Percentiles rank a stretch among this genome's conserved stretches.
phyloP scores from a whole-genome alignment of 2,329 filamentous ascomycete species.

The Lachnellula occidentalis region DNA sequence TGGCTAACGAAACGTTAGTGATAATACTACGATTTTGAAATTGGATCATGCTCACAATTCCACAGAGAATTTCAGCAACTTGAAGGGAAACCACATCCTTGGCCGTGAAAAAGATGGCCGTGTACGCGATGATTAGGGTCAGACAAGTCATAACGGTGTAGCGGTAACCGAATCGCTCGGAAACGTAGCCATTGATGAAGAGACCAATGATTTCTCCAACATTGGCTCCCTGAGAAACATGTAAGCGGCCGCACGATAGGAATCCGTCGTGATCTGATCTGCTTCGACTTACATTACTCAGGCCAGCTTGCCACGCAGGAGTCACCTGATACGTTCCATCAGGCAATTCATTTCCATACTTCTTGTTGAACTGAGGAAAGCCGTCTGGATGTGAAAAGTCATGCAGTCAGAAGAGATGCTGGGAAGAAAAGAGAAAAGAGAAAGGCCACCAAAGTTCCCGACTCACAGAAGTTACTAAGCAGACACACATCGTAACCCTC shows the following conservation, averaged over 20 bases:
- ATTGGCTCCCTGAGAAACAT: constrained; percentile 21
- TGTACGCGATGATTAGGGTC: constrained; percentile 40
- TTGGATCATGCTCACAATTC: constrained; percentile 32
- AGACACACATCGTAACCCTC: constrained; percentile 72
- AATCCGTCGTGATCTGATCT: background rate
- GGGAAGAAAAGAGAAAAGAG: background rate
- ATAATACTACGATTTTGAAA: background rate
- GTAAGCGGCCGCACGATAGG: constrained; percentile 1
- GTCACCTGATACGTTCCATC: constrained; percentile 32
- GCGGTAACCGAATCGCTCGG: constrained; percentile 46
- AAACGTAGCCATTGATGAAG: constrained; percentile 44
- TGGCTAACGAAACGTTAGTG: constrained; percentile 26
- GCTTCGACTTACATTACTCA: constrained; percentile 27
- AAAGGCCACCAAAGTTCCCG: constrained; percentile 12
- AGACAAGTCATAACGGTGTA: constrained; percentile 45
- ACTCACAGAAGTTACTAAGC: constrained; percentile 27
- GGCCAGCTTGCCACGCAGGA: constrained; percentile 33
- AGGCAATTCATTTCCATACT: constrained; percentile 31
- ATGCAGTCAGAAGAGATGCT: background rate
- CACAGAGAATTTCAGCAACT: constrained; percentile 45
- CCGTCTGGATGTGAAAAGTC: constrained; percentile 7
- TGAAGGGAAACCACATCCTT: constrained; percentile 41
- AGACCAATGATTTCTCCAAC: constrained; percentile 42
- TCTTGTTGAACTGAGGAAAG: constrained; percentile 31
- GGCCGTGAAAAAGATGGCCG: constrained; percentile 46